Evolutionary conservation across 208 protist genomes (phyloP).

Genomic region (Trypanosoma boissoni): DNA sequence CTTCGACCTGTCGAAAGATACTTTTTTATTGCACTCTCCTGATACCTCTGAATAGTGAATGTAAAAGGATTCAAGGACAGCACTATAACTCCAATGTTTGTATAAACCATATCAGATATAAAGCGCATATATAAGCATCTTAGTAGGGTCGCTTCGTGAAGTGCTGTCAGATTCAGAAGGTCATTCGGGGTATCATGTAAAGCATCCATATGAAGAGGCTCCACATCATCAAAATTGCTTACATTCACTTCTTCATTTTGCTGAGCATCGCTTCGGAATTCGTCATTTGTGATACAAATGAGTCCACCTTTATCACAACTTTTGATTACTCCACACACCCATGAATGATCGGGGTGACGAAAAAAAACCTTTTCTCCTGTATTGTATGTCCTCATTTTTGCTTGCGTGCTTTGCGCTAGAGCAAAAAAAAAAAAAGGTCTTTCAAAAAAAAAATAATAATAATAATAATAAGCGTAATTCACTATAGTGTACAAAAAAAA

Average conservation of each 20-base stretch:
- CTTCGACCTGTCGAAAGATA: conserved; percentile 25
- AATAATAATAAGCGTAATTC: no score
- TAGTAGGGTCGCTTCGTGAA: conserved; percentile 35
- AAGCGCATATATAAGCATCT: conserved; percentile 30
- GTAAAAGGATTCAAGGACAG: conserved; percentile 44
- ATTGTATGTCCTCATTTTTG: not conserved
- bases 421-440: conserved; percentile 2
- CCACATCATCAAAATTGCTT: conserved; percentile 15
- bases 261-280: conserved; percentile 13
- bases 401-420: not conserved
- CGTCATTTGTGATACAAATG: conserved; percentile 8
- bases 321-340: conserved; percentile 15
- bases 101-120: conserved; percentile 36
- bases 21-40: conserved; percentile 32
- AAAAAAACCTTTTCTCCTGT: conserved; percentile 17
- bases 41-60: conserved; percentile 33
- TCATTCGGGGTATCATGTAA: conserved; percentile 31
- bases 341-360: conserved; percentile 23
- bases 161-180: conserved; percentile 27
- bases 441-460: no score
- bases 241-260: conserved; percentile 7
- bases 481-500: no score
- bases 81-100: conserved; percentile 39
- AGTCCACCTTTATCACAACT: not conserved
- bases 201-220: conserved; percentile 8